Evolutionary conservation across 306 rosid species (phyloP).

Genomic region (Pterocarpus macrocarpus): DNA sequence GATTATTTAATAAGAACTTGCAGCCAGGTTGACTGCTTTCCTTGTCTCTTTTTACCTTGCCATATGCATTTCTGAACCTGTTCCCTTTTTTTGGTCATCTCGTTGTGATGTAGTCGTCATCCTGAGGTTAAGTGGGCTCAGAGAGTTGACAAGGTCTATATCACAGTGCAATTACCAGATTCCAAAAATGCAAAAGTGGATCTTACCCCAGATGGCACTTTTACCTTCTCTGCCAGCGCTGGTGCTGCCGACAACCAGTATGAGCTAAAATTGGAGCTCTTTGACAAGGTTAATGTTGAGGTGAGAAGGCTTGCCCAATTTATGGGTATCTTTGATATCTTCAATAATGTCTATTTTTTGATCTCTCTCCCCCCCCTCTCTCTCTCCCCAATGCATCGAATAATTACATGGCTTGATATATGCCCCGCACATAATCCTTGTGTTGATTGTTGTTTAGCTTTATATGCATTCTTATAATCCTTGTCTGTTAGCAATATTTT

Average conservation of each 20-base stretch:
- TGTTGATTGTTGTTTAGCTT: neutral
- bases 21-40: neutral
- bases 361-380: neutral
- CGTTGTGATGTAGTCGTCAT: slow-evolving; percentile 73
- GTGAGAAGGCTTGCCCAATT: slow-evolving; percentile 49
- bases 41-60: neutral
- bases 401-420: neutral
- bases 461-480: neutral
- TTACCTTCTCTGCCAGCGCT: slow-evolving; percentile 78
- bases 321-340: neutral
- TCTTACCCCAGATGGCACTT: slow-evolving; percentile 84
- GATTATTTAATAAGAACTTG: neutral
- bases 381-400: neutral
- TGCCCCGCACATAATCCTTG: neutral
- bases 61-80: neutral
- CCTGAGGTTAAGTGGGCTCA: slow-evolving; percentile 99
- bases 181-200: slow-evolving; percentile 84
- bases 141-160: slow-evolving; percentile 85
- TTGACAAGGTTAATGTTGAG: slow-evolving; percentile 90
- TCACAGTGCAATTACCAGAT: slow-evolving; percentile 87
- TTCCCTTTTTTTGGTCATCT: neutral
- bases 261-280: slow-evolving; percentile 87
- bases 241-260: slow-evolving; percentile 73
- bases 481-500: neutral
- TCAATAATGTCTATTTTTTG: neutral